Conservation (phyloP, 2,329 filamentous ascomycete species). For the Phaeosphaeriaceae sp. region DNA sequence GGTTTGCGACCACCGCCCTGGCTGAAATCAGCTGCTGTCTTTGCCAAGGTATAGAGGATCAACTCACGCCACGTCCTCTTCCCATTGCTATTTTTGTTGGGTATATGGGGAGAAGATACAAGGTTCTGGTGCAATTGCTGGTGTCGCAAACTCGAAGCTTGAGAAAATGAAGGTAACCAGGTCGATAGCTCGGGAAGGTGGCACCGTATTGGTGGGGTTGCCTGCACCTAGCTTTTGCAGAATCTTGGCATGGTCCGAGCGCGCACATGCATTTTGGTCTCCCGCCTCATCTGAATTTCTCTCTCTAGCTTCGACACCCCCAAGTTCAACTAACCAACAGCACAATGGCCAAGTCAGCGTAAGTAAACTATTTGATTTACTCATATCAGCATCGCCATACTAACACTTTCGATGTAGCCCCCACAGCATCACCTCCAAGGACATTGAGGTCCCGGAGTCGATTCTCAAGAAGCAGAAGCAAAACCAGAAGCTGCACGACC, state of each 20-base stretch:
- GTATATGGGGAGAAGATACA: constrained; percentile 1
- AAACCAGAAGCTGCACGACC: constrained; percentile 97
- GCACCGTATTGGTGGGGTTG: constrained; percentile 25
- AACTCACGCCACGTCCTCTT: constrained; percentile 38
- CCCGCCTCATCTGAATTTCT: constrained; percentile 18
- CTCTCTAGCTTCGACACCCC: constrained; percentile 33
- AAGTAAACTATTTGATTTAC: constrained; percentile 14
- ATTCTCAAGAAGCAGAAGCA: constrained; percentile 99
- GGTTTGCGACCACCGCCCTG: constrained; percentile 40
- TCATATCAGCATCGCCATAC: background rate
- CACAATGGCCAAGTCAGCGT: constrained; percentile 48
- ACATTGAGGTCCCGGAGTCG: constrained; percentile 98
- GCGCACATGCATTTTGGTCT: constrained; percentile 34
- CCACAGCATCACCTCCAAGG: constrained; percentile 82
- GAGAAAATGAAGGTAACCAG: constrained; percentile 30
- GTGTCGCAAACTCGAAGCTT: constrained; percentile 21
- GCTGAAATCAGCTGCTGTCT: constrained; percentile 12
- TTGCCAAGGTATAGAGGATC: background rate
- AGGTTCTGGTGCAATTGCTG: constrained; percentile 8
- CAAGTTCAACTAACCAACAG: constrained; percentile 44
- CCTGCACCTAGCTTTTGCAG: constrained; percentile 6
- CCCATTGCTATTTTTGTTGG: constrained; percentile 30
- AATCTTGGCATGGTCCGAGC: constrained; percentile 35
- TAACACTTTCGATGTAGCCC: constrained; percentile 2
- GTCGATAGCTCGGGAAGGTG: constrained; percentile 14